phyloP scores from a whole-genome alignment of 225 moss, liverwort and hornwort species.

The Pseudisothecium myosuroides region DNA sequence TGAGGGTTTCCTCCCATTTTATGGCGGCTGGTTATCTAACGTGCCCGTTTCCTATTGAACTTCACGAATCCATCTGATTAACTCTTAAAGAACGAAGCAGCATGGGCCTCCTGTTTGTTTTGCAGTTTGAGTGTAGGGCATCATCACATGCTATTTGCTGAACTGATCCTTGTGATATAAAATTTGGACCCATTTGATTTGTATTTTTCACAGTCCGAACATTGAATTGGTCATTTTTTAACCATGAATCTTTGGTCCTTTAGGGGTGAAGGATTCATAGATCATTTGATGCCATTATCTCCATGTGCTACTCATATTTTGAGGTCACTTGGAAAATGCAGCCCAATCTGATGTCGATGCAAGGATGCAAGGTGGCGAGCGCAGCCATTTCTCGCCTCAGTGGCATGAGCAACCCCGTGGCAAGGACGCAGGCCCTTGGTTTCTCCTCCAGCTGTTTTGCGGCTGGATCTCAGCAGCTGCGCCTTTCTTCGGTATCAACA shows the following conservation, averaged over 20 bases:
- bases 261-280: background rate
- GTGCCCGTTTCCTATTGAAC: background rate
- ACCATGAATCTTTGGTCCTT: background rate
- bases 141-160: background rate
- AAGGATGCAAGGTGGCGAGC: conserved; percentile 32
- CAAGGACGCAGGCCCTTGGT: background rate
- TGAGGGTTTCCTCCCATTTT: background rate
- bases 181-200: background rate
- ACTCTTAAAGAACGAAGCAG: background rate
- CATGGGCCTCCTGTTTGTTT: background rate
- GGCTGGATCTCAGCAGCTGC: conserved; percentile 29
- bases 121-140: background rate
- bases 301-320: background rate
- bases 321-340: background rate
- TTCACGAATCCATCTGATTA: background rate
- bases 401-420: background rate
- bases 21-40: background rate
- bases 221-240: background rate
- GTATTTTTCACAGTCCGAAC: too few species aligned
- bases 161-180: background rate
- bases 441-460: conserved; percentile 37
- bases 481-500: background rate
- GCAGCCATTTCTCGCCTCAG: conserved; percentile 15
- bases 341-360: conserved; percentile 47
- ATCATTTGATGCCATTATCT: background rate